Conservation (phyloP, 257 asterid genomes). For the Solanum sejunctum region DNA sequence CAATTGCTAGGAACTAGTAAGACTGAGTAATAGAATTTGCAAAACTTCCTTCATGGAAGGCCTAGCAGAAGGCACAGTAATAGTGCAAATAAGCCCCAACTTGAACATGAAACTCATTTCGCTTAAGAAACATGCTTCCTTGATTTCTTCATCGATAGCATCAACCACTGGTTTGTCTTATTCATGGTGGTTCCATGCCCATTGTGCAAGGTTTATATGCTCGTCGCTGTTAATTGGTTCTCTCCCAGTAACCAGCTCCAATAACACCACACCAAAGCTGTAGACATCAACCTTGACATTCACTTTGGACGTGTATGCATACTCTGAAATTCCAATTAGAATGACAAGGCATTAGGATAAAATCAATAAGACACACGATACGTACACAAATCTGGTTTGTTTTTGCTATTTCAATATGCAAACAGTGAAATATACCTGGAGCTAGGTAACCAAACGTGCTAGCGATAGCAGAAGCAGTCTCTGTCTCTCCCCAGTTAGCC, state of each 20-base stretch:
- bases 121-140: conserved; percentile 26
- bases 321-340: neutral
- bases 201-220: conserved; percentile 59
- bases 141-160: conserved; percentile 33
- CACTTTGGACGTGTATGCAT: conserved; percentile 19
- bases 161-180: conserved; percentile 31
- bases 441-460: conserved; percentile 54
- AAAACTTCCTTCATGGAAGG: conserved; percentile 62
- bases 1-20: neutral
- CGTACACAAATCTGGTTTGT: neutral
- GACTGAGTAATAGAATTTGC: neutral
- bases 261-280: conserved; percentile 29
- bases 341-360: neutral
- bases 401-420: neutral
- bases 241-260: conserved; percentile 28
- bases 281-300: conserved; percentile 24
- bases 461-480: conserved; percentile 40
- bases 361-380: neutral
- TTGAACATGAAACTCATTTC: conserved; percentile 36
- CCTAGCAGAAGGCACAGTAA: conserved; percentile 34
- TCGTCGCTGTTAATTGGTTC: conserved; percentile 47
- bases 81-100: conserved; percentile 63
- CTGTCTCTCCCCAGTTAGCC: conserved; percentile 2
- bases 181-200: conserved; percentile 40
- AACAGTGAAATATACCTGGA: conserved; percentile 20